Percentiles rank a stretch among this genome's conserved stretches.
These are phyloP conservation scores for Schizophyllum commune DNA, from an alignment of 1,284 basidiomycete species.

Conservation along the genomic window DNA sequence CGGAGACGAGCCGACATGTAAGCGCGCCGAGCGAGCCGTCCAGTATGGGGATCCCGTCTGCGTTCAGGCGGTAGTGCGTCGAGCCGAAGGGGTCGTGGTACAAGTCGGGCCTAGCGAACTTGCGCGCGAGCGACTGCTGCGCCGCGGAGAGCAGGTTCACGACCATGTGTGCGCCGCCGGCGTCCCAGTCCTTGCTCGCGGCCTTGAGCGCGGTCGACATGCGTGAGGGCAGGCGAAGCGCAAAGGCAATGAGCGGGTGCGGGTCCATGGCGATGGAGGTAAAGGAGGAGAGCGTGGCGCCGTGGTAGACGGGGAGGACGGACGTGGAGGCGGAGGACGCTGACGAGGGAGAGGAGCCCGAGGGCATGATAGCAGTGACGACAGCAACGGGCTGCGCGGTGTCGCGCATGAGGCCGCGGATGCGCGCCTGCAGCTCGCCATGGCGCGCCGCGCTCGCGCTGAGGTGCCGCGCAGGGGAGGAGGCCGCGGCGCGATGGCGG, in stretches of 20 bases:
- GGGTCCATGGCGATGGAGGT: conserved; percentile 88
- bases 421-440: conserved; percentile 6
- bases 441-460: not conserved
- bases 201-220: conserved; percentile 60
- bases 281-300: conserved; percentile 88
- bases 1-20: conserved; percentile 40
- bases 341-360: not conserved
- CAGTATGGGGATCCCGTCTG: conserved; percentile 51
- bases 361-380: conserved; percentile 41
- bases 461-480: not conserved
- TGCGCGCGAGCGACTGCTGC: conserved; percentile 46
- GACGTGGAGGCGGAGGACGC: conserved; percentile 1
- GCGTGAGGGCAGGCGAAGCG: conserved; percentile 81
- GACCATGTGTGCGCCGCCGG: conserved; percentile 42
- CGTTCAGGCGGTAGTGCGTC: conserved; percentile 32
- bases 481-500: not conserved
- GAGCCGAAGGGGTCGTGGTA: conserved; percentile 48
- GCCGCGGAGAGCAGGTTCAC: conserved; percentile 61
- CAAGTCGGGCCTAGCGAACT: conserved; percentile 59
- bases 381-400: conserved; percentile 60
- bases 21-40: conserved; percentile 51
- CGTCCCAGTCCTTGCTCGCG: conserved; percentile 13
- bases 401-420: conserved; percentile 41
- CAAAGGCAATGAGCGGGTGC: conserved; percentile 79
- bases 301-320: conserved; percentile 48